Evolutionary conservation across 139 green algal genomes (phyloP), one percentile per base, ranked within the genome.

Genomic region (Picocystis salinarum): DNA sequence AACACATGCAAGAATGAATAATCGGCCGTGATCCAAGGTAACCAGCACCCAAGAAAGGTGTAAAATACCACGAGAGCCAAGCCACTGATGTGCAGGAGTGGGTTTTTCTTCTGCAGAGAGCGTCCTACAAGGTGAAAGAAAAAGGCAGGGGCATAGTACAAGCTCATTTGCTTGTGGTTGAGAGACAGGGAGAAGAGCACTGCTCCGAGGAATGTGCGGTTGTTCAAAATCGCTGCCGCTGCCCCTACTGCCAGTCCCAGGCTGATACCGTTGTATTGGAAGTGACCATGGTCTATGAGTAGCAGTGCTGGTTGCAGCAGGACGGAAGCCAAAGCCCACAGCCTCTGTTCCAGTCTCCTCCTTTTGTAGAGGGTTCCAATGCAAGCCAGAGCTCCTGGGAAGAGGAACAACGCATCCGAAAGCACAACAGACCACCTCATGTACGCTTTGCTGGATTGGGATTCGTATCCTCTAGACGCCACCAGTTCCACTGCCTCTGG

Each of bases 281-380:
- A 98, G 63, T 98, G 88, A 2, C 83, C 88, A 52, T 98, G 88
- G 67, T 98, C 88, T 17, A 92, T 86, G 2, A 97, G 52, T 3
- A 97, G 23, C 1, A 64, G 28, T 1, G 67, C 71, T 3, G 88
- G 88, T 51, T 91, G 74, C 20, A 94, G 65, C 6, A 93, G 60
- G 23, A 76, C 17, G 6, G 48, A 12, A 5, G 54, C 53, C 2
- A 71, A 23, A 6, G 46, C 55, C 53, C 62, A 69, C 7, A 44
- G 4, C 48, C 51, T 2, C 52, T 40, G 0, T 82, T 6, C 44
- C 5, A 7, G 22, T 4, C 27, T 25, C 11, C 5, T 28, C 31
- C 9, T 13, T 18, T 12, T 9, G 47, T 64, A 71, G 50, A 48
- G 47, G 11, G 52, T 34, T 20, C 17, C 17, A 10, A 53, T 33